phyloP scores from a whole-genome alignment of 1,139 yeast genomes.

The Debaryomyces sp. region DNA sequence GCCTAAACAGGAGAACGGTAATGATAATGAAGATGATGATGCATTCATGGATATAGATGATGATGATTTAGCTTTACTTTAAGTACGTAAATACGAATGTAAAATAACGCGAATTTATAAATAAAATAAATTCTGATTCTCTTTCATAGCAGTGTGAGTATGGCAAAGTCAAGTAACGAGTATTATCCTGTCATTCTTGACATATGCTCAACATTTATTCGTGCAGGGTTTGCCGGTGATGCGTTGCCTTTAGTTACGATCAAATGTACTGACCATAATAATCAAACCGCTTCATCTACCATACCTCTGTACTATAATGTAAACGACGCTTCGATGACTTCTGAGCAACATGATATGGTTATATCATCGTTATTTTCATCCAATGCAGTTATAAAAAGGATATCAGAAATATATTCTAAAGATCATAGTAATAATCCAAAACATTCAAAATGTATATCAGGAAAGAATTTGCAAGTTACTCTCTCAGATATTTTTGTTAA shows the following conservation, averaged over 20 bases:
- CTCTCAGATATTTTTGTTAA: slow-evolving; percentile 4
- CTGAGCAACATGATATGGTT: slow-evolving; percentile 15
- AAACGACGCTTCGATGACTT: slow-evolving; percentile 26
- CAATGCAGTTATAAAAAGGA: slow-evolving; percentile 15
- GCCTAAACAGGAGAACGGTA: slow-evolving; percentile 19
- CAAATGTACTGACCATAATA: slow-evolving; percentile 1
- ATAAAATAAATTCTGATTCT: neutral
- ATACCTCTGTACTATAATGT: slow-evolving; percentile 32
- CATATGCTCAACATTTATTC: slow-evolving; percentile 39
- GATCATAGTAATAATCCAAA: slow-evolving; percentile 16
- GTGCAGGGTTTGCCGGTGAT: slow-evolving; percentile 51
- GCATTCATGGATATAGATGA: slow-evolving; percentile 53
- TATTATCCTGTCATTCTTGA: slow-evolving; percentile 42
- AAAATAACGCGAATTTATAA: slow-evolving; percentile 1
- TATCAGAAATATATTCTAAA: slow-evolving; percentile 21
- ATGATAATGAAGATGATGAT: slow-evolving; percentile 22
- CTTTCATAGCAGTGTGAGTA: neutral
- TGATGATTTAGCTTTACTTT: slow-evolving; percentile 46
- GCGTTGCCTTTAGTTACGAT: slow-evolving; percentile 28
- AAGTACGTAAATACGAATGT: slow-evolving; percentile 4
- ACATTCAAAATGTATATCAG: neutral
- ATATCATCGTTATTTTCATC: slow-evolving; percentile 7
- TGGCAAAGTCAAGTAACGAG: slow-evolving; percentile 16
- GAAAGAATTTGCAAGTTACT: neutral
- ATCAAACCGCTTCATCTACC: slow-evolving; percentile 9